Evolutionary conservation across 768 basidiomycete genomes (phyloP).

Genomic region (Lyophyllum atratum): DNA sequence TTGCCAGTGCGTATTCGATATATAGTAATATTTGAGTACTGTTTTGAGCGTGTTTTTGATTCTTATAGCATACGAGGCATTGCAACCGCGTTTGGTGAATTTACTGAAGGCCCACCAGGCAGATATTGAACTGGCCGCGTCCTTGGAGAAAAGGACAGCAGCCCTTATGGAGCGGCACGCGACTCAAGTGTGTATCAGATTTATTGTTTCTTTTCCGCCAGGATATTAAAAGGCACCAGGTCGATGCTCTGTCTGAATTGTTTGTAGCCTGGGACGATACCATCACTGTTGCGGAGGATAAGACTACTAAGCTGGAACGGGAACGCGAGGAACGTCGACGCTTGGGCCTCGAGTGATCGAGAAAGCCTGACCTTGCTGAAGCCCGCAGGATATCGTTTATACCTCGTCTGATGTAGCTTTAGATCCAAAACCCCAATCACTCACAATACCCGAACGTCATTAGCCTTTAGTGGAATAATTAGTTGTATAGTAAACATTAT

Average conservation of each 20-base stretch:
- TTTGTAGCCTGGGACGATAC: conserved; percentile 87
- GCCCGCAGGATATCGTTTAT: neutral
- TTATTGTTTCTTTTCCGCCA: neutral
- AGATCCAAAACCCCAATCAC: too few relatives aligned
- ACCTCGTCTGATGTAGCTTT: neutral
- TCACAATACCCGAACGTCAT: neutral
- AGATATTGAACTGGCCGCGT: conserved; percentile 54
- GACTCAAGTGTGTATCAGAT: conserved; percentile 53
- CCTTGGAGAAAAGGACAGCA: conserved; percentile 68
- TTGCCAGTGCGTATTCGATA: conserved; percentile 45
- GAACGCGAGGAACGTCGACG: conserved; percentile 60
- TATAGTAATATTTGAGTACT: neutral
- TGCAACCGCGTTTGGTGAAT: conserved; percentile 68
- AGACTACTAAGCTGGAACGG: conserved; percentile 56
- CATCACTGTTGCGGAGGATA: conserved; percentile 65
- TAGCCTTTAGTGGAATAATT: neutral
- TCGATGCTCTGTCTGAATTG: conserved; percentile 79
- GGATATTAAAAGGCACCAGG: conserved; percentile 38
- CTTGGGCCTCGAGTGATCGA: conserved; percentile 51
- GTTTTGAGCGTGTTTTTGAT: conserved; percentile 42
- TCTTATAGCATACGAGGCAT: conserved; percentile 44
- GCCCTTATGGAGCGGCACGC: conserved; percentile 68
- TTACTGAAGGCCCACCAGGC: conserved; percentile 61
- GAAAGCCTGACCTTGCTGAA: too few relatives aligned
- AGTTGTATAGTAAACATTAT: conserved; percentile 4